Base-by-base conservation (phyloP, 1,284 basidiomycete species). In the Rhizoctonia solani region DNA sequence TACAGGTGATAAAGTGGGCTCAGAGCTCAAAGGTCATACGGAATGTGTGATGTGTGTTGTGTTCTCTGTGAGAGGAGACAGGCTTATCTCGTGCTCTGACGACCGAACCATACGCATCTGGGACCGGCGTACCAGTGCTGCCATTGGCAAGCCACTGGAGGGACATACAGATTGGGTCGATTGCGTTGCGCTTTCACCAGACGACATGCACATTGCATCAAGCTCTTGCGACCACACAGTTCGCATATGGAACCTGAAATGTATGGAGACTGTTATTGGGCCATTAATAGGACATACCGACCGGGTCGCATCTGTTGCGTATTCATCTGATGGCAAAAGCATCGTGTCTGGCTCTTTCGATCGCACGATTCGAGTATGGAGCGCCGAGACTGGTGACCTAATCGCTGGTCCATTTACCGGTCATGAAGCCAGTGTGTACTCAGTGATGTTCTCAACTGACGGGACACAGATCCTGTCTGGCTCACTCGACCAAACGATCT, bases 21-120 rank as follows among this genome's bases (percentile, higher is more conserved):
- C 9, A 39, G 25, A 49, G 16, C 74, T 80, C 54, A 77, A 76
- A 71, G 75, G 75, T 4, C 79, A 81, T 72, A 77, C 76, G 66
- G 78, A 79, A 70, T 76, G 74, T 59, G 79, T 81, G 68, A 79
- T 80, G 70, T 77, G 74, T 2, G 79, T 81, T 63, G 73, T 72
- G 21, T 80, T 80, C 72, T 75, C 76, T 13, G 78, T 79, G 13
- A 79, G 80, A 65, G 79, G 79, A 14, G 74, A 77, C 54, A 69
- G 29, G 14, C 71, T 80, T n/a, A 74, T 79, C 27, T 75, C 74
- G 2, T 79, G 79, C 2, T 74, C 72, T 27, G 70, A 79, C 16
- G 79, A 80, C 70, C 79, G 77, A 73, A 80, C 78, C 34, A 71
- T 80, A 65, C 79, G 79, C 69, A 71, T 79, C 29, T 80, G 79